A percentile compares a stretch with the other conserved stretches of the same genome.
phyloP scores from a whole-genome alignment of 768 basidiomycete species.

The Clitopilus passeckerianus region DNA sequence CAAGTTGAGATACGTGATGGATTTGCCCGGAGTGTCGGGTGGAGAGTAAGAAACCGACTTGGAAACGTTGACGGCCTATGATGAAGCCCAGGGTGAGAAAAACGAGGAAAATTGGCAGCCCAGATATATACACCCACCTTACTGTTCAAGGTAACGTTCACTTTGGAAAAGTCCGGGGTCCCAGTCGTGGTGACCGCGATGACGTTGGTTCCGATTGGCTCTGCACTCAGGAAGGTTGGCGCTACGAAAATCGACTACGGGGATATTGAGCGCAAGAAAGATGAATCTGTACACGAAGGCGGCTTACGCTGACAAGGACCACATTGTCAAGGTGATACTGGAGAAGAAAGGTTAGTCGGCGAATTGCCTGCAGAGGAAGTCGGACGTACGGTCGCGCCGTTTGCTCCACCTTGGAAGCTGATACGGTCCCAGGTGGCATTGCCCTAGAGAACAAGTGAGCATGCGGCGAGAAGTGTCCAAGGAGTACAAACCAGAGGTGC shows the following conservation, averaged over 20 bases:
- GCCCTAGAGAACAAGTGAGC: background rate
- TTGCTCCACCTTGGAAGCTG: slow-evolving; percentile 39
- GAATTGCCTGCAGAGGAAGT: background rate
- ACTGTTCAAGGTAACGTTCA: slow-evolving; percentile 33
- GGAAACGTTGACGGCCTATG: slow-evolving; percentile 25
- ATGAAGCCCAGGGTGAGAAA: background rate
- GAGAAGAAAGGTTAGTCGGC: background rate
- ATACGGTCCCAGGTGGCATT: slow-evolving; percentile 48
- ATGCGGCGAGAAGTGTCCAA: background rate
- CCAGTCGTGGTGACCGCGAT: slow-evolving; percentile 47
- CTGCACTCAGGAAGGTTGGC: slow-evolving; percentile 47
- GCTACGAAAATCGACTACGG: slow-evolving; percentile 34
- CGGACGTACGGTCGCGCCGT: slow-evolving; percentile 34
- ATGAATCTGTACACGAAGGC: background rate
- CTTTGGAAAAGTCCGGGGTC: slow-evolving; percentile 33
- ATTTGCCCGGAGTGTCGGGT: slow-evolving; percentile 38
- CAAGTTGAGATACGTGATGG: slow-evolving; percentile 45
- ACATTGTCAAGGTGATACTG: slow-evolving; percentile 50
- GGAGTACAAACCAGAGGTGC: slow-evolving; percentile 25
- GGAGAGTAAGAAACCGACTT: slow-evolving; percentile 33
- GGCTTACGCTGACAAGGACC: slow-evolving; percentile 32
- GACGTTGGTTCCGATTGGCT: slow-evolving; percentile 41
- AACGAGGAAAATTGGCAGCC: background rate
- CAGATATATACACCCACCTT: slow-evolving; percentile 21
- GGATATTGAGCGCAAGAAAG: background rate